These are phyloP conservation scores for Trichoderma reesei DNA, from an alignment of 495 filamentous ascomycete genomes.

Conservation along the genomic window DNA sequence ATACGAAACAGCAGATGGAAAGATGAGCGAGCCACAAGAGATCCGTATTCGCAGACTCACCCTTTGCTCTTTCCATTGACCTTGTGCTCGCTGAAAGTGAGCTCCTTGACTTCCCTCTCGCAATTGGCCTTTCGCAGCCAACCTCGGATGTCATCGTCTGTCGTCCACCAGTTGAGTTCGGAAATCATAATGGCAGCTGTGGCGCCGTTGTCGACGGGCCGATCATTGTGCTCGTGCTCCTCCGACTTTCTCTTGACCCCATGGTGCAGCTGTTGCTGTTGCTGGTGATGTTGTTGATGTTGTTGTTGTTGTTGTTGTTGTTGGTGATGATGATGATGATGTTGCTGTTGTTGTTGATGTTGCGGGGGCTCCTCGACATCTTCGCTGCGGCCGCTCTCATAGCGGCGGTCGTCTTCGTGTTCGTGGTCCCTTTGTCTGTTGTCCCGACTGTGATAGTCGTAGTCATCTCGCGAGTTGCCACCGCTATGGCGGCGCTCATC, in stretches of 20 bases:
- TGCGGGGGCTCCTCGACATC: constrained; percentile 30
- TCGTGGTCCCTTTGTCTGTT: constrained; percentile 32
- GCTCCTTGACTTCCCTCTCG: constrained; percentile 80
- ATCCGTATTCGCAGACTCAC: constrained; percentile 41
- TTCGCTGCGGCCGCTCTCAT: constrained; percentile 31
- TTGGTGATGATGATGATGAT: too few relatives aligned
- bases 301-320: too few relatives aligned
- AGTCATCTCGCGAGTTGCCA: neutral
- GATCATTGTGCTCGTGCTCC: constrained; percentile 50
- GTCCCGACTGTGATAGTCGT: neutral
- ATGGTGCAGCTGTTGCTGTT: constrained; percentile 34
- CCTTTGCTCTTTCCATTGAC: constrained; percentile 98
- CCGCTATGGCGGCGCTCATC: constrained; percentile 38
- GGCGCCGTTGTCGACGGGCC: constrained; percentile 70
- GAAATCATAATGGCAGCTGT: constrained; percentile 75
- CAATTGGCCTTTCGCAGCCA: constrained; percentile 68
- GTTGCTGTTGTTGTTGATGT: neutral
- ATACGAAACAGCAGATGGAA: neutral
- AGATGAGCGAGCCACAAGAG: neutral
- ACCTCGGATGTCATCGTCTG: constrained; percentile 86
- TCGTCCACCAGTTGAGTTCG: constrained; percentile 93
- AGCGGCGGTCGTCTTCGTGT: constrained; percentile 29
- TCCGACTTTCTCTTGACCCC: constrained; percentile 62
- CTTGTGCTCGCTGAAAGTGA: constrained; percentile 96
- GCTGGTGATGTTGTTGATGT: too few relatives aligned